Base-by-base conservation (phyloP, 495 filamentous ascomycete species). In the Xylaria longipes region DNA sequence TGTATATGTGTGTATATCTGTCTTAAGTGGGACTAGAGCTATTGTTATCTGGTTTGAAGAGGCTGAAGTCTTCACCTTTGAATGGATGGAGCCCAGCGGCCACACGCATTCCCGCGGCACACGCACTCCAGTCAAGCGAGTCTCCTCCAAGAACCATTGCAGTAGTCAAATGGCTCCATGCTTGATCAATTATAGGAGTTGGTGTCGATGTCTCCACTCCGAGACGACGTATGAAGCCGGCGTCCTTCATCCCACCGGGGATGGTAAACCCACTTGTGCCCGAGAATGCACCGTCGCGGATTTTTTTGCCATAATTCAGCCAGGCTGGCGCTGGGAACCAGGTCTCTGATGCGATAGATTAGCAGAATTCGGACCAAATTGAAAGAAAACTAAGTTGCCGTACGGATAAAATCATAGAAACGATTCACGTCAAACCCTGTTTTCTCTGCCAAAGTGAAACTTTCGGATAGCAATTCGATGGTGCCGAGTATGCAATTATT, bases 91-190 rank as follows among this genome's bases (percentile, higher is more conserved):
- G 67, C 22, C 71, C 69, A 65, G 69, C 68, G 1, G 69, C 39
- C 5, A 56, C 68, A 46, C 69, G 48, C 71, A 73, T 73, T 29
- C 71, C 71, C 11, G 70, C 66, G 1, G 71, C 39, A 45, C 57
- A 73, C 25, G 69, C 68, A 71, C 71, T 73, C 71, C 52, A 73
- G 54, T 73, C 71, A 33, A 73, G 68, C 35, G n/a, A 43, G 27
- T 33, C 37, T 31, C 69, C 71, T 39, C 71, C 71, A 65, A 73
- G 69, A 22, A 35, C 58, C 50, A 54, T 73, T 9, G 56, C 69
- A 7, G 57, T 50, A 22, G 69, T 66, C 54, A 70, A 39, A 22
- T 73, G 45, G 41, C 54, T 73, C 29, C 52, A 57, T 25, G 54
- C 70, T n/a, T 72, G 65, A 33, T 70, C 65, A 15, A 70, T 65